Evolutionary conservation across 805 yeast genomes (phyloP).

Genomic region (Zygoascus biomembranicola): DNA sequence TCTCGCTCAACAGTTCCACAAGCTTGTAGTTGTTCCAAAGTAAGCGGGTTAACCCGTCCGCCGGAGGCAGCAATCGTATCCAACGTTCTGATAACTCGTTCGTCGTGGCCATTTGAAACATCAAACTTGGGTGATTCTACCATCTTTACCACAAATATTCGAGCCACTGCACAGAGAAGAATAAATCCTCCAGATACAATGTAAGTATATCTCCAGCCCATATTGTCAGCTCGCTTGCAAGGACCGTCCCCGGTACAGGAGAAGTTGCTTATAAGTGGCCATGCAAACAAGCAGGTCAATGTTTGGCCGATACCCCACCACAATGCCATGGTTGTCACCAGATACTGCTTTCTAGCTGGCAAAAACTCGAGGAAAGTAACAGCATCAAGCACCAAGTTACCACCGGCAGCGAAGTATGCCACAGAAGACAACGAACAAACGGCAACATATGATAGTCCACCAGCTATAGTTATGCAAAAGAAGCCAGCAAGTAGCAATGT

Average conservation of each 20-base stretch:
- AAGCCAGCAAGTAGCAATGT: conserved; percentile 41
- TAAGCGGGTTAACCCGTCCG: conserved; percentile 33
- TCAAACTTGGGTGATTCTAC: conserved; percentile 51
- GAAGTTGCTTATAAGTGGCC: conserved; percentile 47
- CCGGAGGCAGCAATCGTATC: conserved; percentile 43
- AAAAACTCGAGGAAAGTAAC: conserved; percentile 46
- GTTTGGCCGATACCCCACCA: conserved; percentile 64
- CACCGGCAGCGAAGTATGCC: conserved; percentile 43
- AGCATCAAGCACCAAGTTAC: conserved; percentile 48
- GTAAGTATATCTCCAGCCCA: conserved; percentile 58
- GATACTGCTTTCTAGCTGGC: conserved; percentile 43
- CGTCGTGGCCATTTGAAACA: conserved; percentile 45
- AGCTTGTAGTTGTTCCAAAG: conserved; percentile 39
- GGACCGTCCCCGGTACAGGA: conserved; percentile 37
- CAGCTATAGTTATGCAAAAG: conserved; percentile 48
- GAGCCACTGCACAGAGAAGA: conserved; percentile 38
- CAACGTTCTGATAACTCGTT: conserved; percentile 38
- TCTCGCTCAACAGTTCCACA: conserved; percentile 34
- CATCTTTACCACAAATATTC: conserved; percentile 38
- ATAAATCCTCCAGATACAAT: conserved; percentile 48
- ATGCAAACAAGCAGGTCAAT: conserved; percentile 42
- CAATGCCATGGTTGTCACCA: conserved; percentile 44
- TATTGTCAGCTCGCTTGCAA: conserved; percentile 40
- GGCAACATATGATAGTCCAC: conserved; percentile 41
- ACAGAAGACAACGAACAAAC: conserved; percentile 43